Evolutionary conservation across 495 filamentous ascomycete species (phyloP), one percentile per base, ranked within the genome.

Genomic region (Podospora australis): DNA sequence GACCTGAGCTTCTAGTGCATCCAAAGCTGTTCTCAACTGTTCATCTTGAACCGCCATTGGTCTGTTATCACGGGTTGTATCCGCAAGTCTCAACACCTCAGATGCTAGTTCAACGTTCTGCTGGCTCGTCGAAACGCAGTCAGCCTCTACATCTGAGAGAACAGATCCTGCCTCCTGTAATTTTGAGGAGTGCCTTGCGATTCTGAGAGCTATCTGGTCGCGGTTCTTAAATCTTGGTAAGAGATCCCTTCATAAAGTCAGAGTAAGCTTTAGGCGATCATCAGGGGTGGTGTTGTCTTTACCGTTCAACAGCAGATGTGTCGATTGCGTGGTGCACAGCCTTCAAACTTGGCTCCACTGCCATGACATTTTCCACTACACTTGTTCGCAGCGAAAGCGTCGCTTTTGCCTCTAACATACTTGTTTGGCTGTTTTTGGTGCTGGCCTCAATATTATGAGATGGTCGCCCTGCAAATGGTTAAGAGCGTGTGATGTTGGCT

Each of bases 321-420:
- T 78, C 75, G 2, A 75, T 80, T 39, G 81, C 84, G 40, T 79
- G 68, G 60, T 90, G 86, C 43, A 89, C 77, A 1, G 87, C 83
- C 58, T 86, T 88, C 43, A 94, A 66, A 39, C 81, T 81, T 8
- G 87, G 87, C 57, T 86, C 82, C 19, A 80, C 78, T 53, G 78
- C 77, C 49, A 90, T 65, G 21, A 86, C 78, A 42, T 71, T 81
- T 40, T 80, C 77, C 10, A 84, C 65, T n/a, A 87, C 77, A 52
- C 77, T 79, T 55, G 79, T 79, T 46, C 78, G 79, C 46, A 90
- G 70, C 25, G 75, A 71, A 58, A 88, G 85, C 36, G 71, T 69
- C 39, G 84, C 80, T 59, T 82, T 79, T 34, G 85, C 79, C 54
- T 87, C 78, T 19, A 88, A 66, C 25, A 86, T 74, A 44, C 81